Base-by-base conservation (phyloP, 257 asterid genomes). In the Gentiana dahurica region DNA sequence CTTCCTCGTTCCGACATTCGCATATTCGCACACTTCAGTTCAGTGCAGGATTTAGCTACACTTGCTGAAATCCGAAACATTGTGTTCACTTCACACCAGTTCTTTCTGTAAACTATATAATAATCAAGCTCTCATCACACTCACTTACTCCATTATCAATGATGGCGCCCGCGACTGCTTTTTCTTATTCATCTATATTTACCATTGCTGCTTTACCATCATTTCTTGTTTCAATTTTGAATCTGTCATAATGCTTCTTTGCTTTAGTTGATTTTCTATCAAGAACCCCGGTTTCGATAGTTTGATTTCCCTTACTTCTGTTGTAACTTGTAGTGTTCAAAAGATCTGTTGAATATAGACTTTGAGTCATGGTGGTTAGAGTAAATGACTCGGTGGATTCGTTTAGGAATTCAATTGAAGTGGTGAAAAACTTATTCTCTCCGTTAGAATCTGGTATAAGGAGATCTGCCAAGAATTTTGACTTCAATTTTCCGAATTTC, bases 321-420 rank as follows among this genome's bases (percentile, higher is more conserved):
- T 50, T 66, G 66, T 62, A 12, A 35, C 12, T 12, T 55, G 52
- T 53, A n/a, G 57, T 57, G 34, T 4, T 51, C 4, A 7, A 8
- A 51, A 33, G 6, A 3, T 51, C 8, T 48, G 34, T 65, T 70
- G 85, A 75, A 67, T 62, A 71, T 70, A 77, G 76, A 11, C 62
- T 68, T 62, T 58, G 65, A 73, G 81, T n/a, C n/a, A n/a, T 82
- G 96, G 82, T 80, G 79, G 81, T 69, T 55, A 62, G 82, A 38
- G 82, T 80, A 55, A 80, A 74, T 80, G 97, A 92, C 64, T 94
- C 84, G 57, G 75, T 82, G 62, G 97, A 88, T 50, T 81, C 99
- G n/a, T n/a, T n/a, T n/a, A n/a, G n/a, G 49, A 83, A 83, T 76
- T 80, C 99, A 61, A 67, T 92, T 70, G 85, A 85, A 67, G 86